A percentile compares a stretch with the other conserved stretches of the same genome.
Evolutionary conservation across 768 basidiomycete species (phyloP).

Genomic region (Lentinula aciculospora): DNA sequence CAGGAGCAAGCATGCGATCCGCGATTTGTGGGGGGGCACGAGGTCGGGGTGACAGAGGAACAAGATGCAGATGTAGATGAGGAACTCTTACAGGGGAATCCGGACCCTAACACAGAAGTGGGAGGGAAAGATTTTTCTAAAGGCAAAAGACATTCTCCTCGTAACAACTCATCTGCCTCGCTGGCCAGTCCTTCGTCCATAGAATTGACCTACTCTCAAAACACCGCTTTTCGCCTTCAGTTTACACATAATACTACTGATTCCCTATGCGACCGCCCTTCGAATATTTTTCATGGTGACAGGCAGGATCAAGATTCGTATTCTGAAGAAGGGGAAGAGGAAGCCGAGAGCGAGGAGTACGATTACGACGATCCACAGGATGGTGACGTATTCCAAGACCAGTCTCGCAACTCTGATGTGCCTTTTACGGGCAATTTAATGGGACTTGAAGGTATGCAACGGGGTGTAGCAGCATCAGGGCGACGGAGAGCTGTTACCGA

Average conservation of each 20-base stretch:
- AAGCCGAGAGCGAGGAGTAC: background rate
- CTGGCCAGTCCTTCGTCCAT: background rate
- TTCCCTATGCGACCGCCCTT: background rate
- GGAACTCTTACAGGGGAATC: background rate
- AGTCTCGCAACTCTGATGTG: background rate
- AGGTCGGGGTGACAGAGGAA: background rate
- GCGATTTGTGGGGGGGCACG: background rate
- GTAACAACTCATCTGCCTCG: background rate
- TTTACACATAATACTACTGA: background rate
- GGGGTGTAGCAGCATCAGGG: background rate
- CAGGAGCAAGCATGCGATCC: conserved; percentile 2
- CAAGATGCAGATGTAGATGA: background rate
- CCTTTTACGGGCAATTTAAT: background rate
- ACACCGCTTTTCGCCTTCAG: background rate
- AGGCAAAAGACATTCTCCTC: background rate
- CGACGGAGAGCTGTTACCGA: conserved; percentile 1
- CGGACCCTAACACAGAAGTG: background rate
- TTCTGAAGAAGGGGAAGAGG: background rate
- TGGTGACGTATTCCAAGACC: background rate
- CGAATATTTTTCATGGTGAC: background rate
- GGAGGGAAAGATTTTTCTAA: background rate
- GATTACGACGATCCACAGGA: background rate
- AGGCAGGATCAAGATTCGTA: background rate
- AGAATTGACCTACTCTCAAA: background rate
- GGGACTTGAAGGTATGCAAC: background rate